phyloP scores from a whole-genome alignment of 768 basidiomycete species.

The Mycena vulgaris region DNA sequence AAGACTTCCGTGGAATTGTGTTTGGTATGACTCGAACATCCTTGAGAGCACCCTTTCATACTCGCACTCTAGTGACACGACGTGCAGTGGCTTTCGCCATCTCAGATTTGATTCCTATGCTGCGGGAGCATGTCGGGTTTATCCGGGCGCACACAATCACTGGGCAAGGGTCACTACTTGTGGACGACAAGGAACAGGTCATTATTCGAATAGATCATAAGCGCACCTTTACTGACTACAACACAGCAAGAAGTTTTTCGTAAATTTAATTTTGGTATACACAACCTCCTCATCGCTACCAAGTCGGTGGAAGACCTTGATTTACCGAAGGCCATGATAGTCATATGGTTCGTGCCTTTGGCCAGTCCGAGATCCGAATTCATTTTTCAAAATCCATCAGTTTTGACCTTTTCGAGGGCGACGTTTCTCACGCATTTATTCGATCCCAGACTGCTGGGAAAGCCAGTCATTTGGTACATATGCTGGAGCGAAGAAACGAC shows the following conservation, averaged over 20 bases:
- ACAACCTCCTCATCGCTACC: conserved; percentile 76
- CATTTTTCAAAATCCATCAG: conserved; percentile 51
- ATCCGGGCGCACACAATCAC: conserved; percentile 69
- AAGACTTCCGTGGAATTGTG: conserved; percentile 75
- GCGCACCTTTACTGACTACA: not conserved
- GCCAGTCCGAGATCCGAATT: not conserved
- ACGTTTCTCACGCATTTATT: conserved; percentile 70
- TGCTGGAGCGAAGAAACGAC: conserved; percentile 74
- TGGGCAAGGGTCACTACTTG: conserved; percentile 50
- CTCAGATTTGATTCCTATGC: conserved; percentile 68
- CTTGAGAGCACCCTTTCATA: not conserved
- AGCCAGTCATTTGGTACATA: conserved; percentile 70
- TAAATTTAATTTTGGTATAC: conserved; percentile 67
- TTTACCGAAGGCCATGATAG: conserved; percentile 67
- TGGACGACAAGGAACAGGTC: conserved; percentile 49
- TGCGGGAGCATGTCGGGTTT: conserved; percentile 66
- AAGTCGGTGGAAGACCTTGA: conserved; percentile 74
- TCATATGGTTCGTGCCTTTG: conserved; percentile 68
- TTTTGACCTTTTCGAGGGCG: conserved; percentile 75
- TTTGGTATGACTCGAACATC: conserved; percentile 63
- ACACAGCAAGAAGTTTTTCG: conserved; percentile 63
- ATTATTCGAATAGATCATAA: not conserved
- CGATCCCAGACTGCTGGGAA: conserved; percentile 63
- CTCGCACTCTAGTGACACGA: conserved; percentile 62
- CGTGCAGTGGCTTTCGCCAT: conserved; percentile 70